Conservation (phyloP, 2,329 filamentous ascomycete species). For the Colletotrichum godetiae region DNA sequence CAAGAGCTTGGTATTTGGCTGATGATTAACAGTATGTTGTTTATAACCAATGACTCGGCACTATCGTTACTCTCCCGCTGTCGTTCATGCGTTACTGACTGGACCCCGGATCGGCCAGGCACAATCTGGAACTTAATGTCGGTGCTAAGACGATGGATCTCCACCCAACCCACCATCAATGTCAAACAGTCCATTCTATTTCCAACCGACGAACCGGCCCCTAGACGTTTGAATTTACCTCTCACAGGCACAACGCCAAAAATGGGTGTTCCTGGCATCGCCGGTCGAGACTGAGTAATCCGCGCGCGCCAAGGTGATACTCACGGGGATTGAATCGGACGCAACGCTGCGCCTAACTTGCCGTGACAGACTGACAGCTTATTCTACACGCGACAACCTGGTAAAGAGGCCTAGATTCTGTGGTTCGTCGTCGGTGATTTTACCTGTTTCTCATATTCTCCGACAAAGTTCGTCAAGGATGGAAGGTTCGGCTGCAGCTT, state of each 20-base stretch:
- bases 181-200: conserved; percentile 25
- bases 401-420: not conserved
- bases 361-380: not conserved
- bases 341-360: not conserved
- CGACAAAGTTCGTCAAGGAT: conserved; percentile 1
- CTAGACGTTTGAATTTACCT: conserved; percentile 16
- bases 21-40: not conserved
- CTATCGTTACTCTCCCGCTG: conserved; percentile 12
- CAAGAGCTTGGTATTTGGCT: not conserved
- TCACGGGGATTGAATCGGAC: not conserved
- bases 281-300: not conserved
- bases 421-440: not conserved
- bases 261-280: conserved; percentile 10
- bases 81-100: conserved; percentile 24
- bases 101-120: conserved; percentile 7
- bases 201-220: not conserved
- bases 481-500: not conserved
- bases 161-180: conserved; percentile 5
- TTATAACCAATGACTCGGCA: conserved; percentile 25
- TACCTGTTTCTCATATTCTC: not conserved
- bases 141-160: conserved; percentile 8
- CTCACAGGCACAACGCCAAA: conserved; percentile 20
- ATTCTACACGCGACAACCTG: not conserved
- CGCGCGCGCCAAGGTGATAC: conserved; percentile 10
- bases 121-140: conserved; percentile 23